Evolutionary conservation across 306 rosid species (phyloP), one percentile per base, ranked within the genome.

Genomic region (Casuarina cunninghamiana): DNA sequence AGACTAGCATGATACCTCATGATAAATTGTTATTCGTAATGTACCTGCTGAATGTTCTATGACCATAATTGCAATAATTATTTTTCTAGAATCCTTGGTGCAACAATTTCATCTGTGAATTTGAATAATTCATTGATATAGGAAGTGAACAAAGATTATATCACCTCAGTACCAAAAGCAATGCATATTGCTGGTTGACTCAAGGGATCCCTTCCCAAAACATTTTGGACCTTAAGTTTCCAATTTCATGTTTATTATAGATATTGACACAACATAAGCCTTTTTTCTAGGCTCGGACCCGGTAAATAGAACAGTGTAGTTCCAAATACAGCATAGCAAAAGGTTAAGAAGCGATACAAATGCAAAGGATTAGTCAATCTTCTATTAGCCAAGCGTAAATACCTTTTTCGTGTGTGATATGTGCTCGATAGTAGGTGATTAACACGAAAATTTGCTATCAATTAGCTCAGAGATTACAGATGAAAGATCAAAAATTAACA

Each of bases 391-490:
- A 79, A 60, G 72, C 48, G 43, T 15, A 69, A 2, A 66, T 82
- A 95, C 99, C 96, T 93, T 88, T 43, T 67, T 76, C 32, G 97
- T 78, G 2, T 89, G 96, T 84, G 93, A 91, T 79, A 91, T 75
- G 63, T 91, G 90, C 41, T 97, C 93, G 84, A 93, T 74, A 78
- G 90, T 97, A 91, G 91, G 72, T 77, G 75, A 44, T 43, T 12
- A 39, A 53, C 79, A 82, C 70, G 72, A 75, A 76, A 83, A 51
- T 65, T 21, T 17, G 75, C 10, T 72, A 82, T 71, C 63, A 68
- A 60, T 82, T 69, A 85, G 87, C 81, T 69, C 50, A 77, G 16
- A 58, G 54, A 79, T 39, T 44, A 68, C 51, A 65, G 65, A 66
- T 48, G 55, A 74, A 81, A 71, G 75, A 7, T n/a, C 45, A 41